Conservation (phyloP, 2,329 filamentous ascomycete species). For the Curvularia sp. region DNA sequence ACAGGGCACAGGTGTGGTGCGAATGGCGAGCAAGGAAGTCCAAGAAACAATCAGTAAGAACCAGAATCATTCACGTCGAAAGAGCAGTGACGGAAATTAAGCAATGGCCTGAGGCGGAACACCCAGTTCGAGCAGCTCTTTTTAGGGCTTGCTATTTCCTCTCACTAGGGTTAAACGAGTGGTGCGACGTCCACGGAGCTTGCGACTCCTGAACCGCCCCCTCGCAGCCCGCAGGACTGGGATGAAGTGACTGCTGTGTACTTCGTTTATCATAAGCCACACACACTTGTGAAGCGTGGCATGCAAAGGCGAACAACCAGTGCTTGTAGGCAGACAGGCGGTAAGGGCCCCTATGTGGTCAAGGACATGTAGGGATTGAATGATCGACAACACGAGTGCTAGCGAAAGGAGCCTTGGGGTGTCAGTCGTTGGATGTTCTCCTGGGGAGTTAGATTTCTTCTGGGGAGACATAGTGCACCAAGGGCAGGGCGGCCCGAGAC, state of each 20-base stretch:
- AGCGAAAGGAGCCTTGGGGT: background rate
- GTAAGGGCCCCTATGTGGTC: constrained; percentile 11
- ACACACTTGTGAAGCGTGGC: constrained; percentile 10
- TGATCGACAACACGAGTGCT: constrained; percentile 8
- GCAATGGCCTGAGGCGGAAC: constrained; percentile 4
- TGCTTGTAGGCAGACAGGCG: constrained; percentile 21
- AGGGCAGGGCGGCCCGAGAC: background rate
- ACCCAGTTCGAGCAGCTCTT: constrained; percentile 14
- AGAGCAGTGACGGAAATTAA: constrained; percentile 10
- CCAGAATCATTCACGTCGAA: constrained; percentile 11
- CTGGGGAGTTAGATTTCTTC: constrained; percentile 9
- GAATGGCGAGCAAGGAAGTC: background rate
- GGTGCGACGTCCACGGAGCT: constrained; percentile 1
- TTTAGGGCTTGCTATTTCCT: constrained; percentile 7
- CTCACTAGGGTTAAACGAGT: constrained; percentile 9
- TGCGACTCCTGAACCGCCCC: constrained; percentile 2
- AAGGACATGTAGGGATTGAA: background rate
- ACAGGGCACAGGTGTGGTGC: background rate
- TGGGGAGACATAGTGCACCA: constrained; percentile 3
- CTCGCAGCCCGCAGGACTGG: constrained; percentile 7
- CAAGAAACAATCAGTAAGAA: constrained; percentile 1
- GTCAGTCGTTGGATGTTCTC: background rate
- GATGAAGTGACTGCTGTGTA: constrained; percentile 24
- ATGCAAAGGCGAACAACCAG: constrained; percentile 20
- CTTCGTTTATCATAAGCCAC: constrained; percentile 21